phyloP scores from a whole-genome alignment of 2,329 filamentous ascomycete species.

The Colletotrichum caudatum region DNA sequence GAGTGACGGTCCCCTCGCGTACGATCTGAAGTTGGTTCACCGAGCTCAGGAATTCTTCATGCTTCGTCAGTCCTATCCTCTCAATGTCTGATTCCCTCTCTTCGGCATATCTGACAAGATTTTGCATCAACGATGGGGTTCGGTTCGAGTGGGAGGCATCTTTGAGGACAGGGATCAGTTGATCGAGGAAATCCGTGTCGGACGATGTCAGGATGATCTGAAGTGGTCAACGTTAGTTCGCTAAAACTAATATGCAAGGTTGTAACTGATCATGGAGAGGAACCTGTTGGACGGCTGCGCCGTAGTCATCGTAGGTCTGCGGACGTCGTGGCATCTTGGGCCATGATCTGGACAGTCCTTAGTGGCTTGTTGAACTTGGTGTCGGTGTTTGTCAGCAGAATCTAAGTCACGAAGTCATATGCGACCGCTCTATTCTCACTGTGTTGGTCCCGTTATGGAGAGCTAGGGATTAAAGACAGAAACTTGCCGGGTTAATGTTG shows the following conservation, averaged over 20 bases:
- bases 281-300: slow-evolving; percentile 60
- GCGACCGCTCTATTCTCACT: background rate
- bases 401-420: background rate
- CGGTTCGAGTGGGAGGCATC: slow-evolving; percentile 85
- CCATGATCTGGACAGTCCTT: slow-evolving; percentile 8
- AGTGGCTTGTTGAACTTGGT: background rate
- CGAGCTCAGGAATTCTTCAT: slow-evolving; percentile 94
- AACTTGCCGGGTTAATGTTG: background rate
- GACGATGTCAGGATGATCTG: slow-evolving; percentile 94
- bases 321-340: slow-evolving; percentile 59
- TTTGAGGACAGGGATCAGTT: slow-evolving; percentile 92
- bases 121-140: slow-evolving; percentile 79
- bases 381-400: background rate
- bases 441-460: background rate
- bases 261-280: slow-evolving; percentile 25
- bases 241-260: background rate
- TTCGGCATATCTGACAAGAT: slow-evolving; percentile 83
- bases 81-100: slow-evolving; percentile 94
- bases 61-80: slow-evolving; percentile 91
- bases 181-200: slow-evolving; percentile 94
- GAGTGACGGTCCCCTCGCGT: slow-evolving; percentile 86
- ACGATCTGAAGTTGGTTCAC: slow-evolving; percentile 95
- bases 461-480: no score
- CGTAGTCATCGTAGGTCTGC: slow-evolving; percentile 61
- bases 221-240: background rate